Evolutionary conservation across 176 grass and related monocot genomes (phyloP).

Genomic region (Aegilops speltoides): DNA sequence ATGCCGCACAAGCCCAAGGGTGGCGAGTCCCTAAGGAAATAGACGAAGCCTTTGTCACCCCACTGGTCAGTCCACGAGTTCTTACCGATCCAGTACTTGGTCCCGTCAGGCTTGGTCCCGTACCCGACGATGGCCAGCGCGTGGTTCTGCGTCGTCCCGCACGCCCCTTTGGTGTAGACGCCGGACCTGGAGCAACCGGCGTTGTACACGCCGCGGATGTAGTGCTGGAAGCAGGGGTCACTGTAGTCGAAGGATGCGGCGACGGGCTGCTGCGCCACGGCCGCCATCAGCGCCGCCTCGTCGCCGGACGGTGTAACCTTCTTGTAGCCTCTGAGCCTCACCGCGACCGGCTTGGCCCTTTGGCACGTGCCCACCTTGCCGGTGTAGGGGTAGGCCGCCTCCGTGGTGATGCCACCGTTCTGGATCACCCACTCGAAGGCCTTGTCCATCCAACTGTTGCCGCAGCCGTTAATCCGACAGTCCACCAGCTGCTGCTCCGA

Average conservation of each 20-base stretch:
- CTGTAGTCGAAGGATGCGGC: slow-evolving; percentile 2
- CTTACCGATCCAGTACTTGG: not conserved
- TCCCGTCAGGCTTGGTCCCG: not conserved
- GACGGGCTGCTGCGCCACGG: not conserved
- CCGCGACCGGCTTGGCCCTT: not conserved
- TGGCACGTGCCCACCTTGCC: not conserved
- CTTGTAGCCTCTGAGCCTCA: not conserved
- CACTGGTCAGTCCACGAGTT: not conserved
- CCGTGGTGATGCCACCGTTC: not conserved
- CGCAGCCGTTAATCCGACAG: not conserved
- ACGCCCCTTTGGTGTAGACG: not conserved
- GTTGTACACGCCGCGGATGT: not conserved
- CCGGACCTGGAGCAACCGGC: not conserved
- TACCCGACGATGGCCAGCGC: not conserved
- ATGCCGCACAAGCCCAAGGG: not conserved
- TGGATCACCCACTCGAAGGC: not conserved
- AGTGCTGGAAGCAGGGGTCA: slow-evolving; percentile 5
- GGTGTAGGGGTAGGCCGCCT: not conserved
- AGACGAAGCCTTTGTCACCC: not conserved
- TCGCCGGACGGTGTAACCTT: not conserved
- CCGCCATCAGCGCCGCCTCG: not conserved
- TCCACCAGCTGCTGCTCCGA: too few relatives aligned
- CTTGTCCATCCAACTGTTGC: not conserved
- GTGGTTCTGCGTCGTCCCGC: not conserved
- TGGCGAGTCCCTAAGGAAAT: not conserved